Evolutionary conservation across 176 grass and related monocot species (phyloP).

Genomic region (Microstegium vimineum): DNA sequence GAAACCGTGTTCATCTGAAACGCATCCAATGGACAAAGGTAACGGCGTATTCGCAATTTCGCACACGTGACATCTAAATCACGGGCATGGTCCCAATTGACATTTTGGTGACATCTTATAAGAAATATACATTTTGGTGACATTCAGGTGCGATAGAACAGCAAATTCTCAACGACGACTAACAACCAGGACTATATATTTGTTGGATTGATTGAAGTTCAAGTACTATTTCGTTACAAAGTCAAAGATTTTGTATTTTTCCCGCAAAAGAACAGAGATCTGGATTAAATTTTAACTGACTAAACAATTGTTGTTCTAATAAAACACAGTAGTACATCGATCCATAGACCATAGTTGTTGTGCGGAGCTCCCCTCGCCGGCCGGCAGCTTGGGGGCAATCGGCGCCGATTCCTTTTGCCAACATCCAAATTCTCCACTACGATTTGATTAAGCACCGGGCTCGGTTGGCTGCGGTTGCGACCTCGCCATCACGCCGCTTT

Average conservation of each 20-base stretch:
- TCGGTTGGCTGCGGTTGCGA: constrained; percentile 12
- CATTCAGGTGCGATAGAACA: neutral
- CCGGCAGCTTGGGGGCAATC: neutral
- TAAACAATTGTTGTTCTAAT: neutral
- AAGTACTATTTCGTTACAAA: neutral
- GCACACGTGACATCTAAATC: neutral
- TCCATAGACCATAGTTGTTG: too few species aligned
- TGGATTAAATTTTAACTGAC: neutral
- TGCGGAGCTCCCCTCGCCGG: too few species aligned
- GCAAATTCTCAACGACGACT: neutral
- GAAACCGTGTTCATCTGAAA: neutral
- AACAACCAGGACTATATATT: neutral
- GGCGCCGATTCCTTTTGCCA: constrained; percentile 5
- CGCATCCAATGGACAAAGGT: neutral
- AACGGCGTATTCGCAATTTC: neutral
- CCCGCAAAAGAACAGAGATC: neutral
- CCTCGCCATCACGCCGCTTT: constrained; percentile 28
- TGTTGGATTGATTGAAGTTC: neutral
- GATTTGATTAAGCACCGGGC: neutral
- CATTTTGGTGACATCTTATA: too few species aligned
- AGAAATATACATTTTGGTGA: too few species aligned
- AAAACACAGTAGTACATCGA: too few species aligned
- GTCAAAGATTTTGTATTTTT: neutral
- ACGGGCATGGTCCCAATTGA: neutral
- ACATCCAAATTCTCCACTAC: neutral